phyloP scores from a whole-genome alignment of 2,329 filamentous ascomycete species.

The Colletotrichum graminicola region DNA sequence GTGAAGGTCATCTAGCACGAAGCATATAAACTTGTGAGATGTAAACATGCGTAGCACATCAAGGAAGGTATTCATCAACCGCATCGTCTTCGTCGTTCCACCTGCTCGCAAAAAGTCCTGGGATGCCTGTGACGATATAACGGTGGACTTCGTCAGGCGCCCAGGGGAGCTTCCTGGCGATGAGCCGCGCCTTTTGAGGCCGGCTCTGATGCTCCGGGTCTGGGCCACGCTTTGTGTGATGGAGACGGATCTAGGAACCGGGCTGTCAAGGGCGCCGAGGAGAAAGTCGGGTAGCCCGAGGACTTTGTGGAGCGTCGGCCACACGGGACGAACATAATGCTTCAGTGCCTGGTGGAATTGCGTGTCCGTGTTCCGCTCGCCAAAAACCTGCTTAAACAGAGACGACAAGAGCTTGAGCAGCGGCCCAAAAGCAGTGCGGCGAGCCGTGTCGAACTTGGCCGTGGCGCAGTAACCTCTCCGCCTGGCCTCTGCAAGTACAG shows the following conservation, averaged over 20 bases:
- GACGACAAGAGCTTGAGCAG: conserved; percentile 74
- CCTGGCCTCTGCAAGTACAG: conserved; percentile 70
- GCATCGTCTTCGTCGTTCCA: conserved; percentile 72
- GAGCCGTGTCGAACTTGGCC: conserved; percentile 74
- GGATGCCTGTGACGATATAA: conserved; percentile 62
- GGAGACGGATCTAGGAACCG: conserved; percentile 53
- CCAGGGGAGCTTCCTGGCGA: conserved; percentile 61
- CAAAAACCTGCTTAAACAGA: conserved; percentile 76
- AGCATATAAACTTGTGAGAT: conserved; percentile 86
- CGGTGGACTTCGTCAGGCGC: conserved; percentile 49
- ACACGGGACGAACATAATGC: conserved; percentile 72
- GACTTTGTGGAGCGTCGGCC: conserved; percentile 72
- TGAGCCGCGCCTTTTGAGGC: conserved; percentile 60
- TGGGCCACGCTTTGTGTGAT: conserved; percentile 50
- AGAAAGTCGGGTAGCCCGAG: conserved; percentile 78
- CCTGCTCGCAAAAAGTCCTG: conserved; percentile 72
- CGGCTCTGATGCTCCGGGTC: conserved; percentile 50
- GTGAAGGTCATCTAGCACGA: conserved; percentile 90
- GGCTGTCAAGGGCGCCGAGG: conserved; percentile 62
- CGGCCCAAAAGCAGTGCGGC: conserved; percentile 72
- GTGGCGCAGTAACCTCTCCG: conserved; percentile 74
- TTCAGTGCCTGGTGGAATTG: conserved; percentile 72
- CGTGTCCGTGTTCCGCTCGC: conserved; percentile 74
- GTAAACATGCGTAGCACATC: conserved; percentile 88
- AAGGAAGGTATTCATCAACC: conserved; percentile 88